Evolutionary conservation across 2,329 filamentous ascomycete genomes (phyloP).

Genomic region (Penicillium brevicompactum): DNA sequence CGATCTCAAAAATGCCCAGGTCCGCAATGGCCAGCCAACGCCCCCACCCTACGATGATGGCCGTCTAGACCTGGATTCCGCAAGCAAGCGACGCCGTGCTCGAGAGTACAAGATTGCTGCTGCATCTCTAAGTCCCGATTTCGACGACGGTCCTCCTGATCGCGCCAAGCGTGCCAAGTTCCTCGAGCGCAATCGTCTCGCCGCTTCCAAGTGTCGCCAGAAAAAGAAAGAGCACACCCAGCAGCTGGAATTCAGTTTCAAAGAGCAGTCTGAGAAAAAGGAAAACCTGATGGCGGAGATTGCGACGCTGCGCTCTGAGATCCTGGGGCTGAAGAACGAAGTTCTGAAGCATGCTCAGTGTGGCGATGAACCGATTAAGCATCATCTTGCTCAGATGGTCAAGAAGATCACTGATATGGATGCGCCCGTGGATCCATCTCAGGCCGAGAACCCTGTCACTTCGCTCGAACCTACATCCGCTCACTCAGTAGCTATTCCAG

Average conservation of each 20-base stretch:
- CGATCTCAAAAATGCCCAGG: constrained; percentile 37
- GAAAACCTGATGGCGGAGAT: constrained; percentile 35
- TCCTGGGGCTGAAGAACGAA: constrained; percentile 44
- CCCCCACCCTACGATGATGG: constrained; percentile 37
- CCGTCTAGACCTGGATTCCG: constrained; percentile 19
- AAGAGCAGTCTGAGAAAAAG: constrained; percentile 39
- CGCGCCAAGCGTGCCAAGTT: constrained; percentile 52
- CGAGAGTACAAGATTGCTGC: constrained; percentile 15
- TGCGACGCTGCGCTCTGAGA: constrained; percentile 37
- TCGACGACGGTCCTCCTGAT: constrained; percentile 27
- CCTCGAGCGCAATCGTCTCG: constrained; percentile 61
- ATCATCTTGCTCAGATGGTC: constrained; percentile 41
- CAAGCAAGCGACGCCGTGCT: constrained; percentile 24
- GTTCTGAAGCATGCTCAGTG: constrained; percentile 44
- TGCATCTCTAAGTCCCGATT: constrained; percentile 25
- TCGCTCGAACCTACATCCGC: constrained; percentile 5
- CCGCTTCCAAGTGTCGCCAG: constrained; percentile 63
- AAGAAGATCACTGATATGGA: constrained; percentile 37
- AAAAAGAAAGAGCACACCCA: constrained; percentile 63
- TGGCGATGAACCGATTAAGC: constrained; percentile 40
- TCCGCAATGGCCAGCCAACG: constrained; percentile 43
- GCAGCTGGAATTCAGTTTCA: constrained; percentile 48
- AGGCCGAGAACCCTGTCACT: background rate
- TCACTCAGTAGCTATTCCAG: background rate
- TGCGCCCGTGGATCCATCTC: background rate